Percentiles rank a stretch among this genome's conserved stretches.
Conservation (phyloP, 495 filamentous ascomycete species). For the Podospora anserina region DNA sequence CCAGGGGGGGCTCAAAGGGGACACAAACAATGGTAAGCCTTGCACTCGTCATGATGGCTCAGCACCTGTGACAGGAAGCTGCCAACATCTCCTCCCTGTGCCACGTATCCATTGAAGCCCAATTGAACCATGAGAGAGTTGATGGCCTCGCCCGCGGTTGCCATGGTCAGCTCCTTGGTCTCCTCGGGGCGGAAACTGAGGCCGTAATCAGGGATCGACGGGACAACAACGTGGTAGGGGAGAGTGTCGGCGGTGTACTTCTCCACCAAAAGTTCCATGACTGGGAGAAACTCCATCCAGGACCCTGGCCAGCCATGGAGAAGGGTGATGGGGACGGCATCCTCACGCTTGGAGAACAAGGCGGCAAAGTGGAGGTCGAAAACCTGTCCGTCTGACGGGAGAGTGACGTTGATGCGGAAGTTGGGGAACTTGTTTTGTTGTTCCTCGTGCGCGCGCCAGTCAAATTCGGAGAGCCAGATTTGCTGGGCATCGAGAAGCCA, state of each 20-base stretch:
- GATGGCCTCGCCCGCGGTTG: conserved; percentile 47
- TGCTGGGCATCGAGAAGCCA: conserved; percentile 57
- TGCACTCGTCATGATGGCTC: conserved; percentile 37
- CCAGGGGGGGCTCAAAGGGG: background rate
- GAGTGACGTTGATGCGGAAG: conserved; percentile 51
- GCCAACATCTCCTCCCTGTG: conserved; percentile 67
- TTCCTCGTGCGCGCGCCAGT: conserved; percentile 52
- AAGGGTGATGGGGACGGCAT: conserved; percentile 60
- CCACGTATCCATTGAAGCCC: conserved; percentile 59
- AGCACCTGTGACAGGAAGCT: conserved; percentile 47
- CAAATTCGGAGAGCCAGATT: conserved; percentile 48
- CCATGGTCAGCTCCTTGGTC: conserved; percentile 44
- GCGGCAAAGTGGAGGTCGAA: conserved; percentile 60
- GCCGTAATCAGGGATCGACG: conserved; percentile 60
- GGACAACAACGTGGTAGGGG: conserved; percentile 65
- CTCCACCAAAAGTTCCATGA: conserved; percentile 41
- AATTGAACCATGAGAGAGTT: conserved; percentile 58
- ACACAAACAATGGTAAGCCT: conserved; percentile 40
- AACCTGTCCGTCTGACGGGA: conserved; percentile 34
- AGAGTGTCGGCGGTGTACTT: conserved; percentile 55
- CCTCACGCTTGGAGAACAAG: conserved; percentile 55
- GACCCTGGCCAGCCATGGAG: conserved; percentile 47
- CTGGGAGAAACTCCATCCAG: conserved; percentile 54
- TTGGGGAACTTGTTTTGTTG: conserved; percentile 64
- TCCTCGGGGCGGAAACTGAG: conserved; percentile 55